These are phyloP conservation scores for Tulasnella sp. DNA, from an alignment of 768 basidiomycete species.

Conservation along the genomic window DNA sequence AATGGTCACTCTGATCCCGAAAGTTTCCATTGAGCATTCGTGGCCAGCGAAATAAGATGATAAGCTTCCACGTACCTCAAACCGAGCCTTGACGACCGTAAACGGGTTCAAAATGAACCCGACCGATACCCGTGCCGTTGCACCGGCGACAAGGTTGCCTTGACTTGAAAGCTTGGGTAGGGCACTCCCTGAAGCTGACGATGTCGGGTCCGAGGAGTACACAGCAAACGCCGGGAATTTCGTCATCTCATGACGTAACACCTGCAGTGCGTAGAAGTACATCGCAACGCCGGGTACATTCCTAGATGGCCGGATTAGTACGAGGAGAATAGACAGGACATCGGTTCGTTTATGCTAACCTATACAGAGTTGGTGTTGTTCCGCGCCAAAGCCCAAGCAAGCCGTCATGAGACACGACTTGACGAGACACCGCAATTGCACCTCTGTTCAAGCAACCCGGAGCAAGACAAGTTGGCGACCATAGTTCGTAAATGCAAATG, in stretches of 20 bases:
- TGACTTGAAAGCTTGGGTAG: conserved; percentile 51
- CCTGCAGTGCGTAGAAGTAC: conserved; percentile 84
- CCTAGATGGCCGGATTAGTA: conserved; percentile 42
- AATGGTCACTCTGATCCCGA: conserved; percentile 61
- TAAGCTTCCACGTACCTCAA: conserved; percentile 56
- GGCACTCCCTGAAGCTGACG: conserved; percentile 58
- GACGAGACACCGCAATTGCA: conserved; percentile 49
- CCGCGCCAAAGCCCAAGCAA: conserved; percentile 76
- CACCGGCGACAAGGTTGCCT: conserved; percentile 85
- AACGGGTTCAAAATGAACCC: conserved; percentile 87
- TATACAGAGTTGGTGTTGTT: conserved; percentile 70
- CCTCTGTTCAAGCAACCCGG: not conserved
- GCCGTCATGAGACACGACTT: conserved; percentile 63
- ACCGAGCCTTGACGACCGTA: conserved; percentile 86
- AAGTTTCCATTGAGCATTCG: too few relatives aligned
- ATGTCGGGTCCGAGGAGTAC: conserved; percentile 31
- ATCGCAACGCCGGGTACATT: conserved; percentile 91
- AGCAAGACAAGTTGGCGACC: not conserved
- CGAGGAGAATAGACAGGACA: conserved; percentile 35
- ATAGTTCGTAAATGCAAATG: not conserved
- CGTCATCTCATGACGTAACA: conserved; percentile 74
- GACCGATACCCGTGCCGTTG: conserved; percentile 70
- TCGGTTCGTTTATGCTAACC: conserved; percentile 42
- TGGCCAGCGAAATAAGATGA: too few relatives aligned
- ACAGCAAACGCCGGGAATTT: conserved; percentile 64